These are phyloP conservation scores for Pyrrhoderma lamaoense DNA, from an alignment of 1,284 basidiomycete genomes.

Conservation along the genomic window DNA sequence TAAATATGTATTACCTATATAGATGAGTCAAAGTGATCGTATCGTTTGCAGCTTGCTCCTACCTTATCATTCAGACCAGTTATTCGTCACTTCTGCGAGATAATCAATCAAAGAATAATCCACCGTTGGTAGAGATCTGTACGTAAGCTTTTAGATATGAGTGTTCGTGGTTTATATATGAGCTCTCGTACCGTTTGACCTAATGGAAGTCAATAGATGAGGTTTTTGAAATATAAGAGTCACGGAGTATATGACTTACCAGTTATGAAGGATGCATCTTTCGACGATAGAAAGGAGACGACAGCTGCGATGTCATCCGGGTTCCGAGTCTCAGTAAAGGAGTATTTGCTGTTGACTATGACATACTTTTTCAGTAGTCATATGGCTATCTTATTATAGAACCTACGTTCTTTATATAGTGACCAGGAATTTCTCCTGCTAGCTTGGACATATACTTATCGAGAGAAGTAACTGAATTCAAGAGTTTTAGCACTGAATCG, in stretches of 20 bases:
- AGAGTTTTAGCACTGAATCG: neutral
- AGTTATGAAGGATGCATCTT: constrained; percentile 21
- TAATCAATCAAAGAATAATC: neutral
- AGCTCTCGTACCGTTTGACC: too few species aligned
- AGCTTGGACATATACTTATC: constrained; percentile 10
- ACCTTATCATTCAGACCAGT: too few species aligned
- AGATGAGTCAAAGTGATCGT: too few species aligned
- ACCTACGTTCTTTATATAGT: constrained; percentile 7
- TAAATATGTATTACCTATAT: too few species aligned
- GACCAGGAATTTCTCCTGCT: constrained; percentile 1
- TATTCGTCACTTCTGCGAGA: too few species aligned
- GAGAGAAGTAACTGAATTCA: constrained; percentile 10
- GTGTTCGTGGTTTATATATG: too few species aligned
- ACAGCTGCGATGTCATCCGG: constrained; percentile 20
- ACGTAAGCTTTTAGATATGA: too few species aligned
- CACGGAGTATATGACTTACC: constrained; percentile 16
- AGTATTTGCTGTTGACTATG: neutral
- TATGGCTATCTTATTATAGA: neutral
- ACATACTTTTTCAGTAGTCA: neutral
- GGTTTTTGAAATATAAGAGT: neutral
- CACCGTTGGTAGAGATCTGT: neutral
- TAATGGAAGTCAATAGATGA: neutral
- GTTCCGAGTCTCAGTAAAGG: constrained; percentile 16
- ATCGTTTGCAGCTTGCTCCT: too few species aligned
- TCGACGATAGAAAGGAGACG: constrained; percentile 20